Conservation (phyloP, 2,329 filamentous ascomycete species). For the Volutella citrinella region DNA sequence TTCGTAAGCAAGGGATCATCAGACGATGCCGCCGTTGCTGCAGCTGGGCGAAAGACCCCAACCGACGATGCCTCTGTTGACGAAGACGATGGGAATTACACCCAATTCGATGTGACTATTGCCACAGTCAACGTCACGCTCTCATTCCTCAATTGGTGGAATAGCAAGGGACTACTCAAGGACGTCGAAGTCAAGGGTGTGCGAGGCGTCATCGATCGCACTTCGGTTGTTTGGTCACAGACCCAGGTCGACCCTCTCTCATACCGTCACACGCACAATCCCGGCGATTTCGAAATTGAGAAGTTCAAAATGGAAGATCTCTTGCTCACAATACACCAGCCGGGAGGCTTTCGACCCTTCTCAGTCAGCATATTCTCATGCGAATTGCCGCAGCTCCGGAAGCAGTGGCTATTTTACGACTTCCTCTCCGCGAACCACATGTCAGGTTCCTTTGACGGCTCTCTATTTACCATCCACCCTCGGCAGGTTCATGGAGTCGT, state of each 20-base stretch:
- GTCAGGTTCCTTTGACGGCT: slow-evolving; percentile 92
- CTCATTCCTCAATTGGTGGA: slow-evolving; percentile 99
- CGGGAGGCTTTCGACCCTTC: slow-evolving; percentile 87
- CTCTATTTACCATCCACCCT: slow-evolving; percentile 94
- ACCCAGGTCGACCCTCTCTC: slow-evolving; percentile 76
- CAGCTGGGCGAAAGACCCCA: slow-evolving; percentile 60
- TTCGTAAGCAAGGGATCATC: slow-evolving; percentile 93
- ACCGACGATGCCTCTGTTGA: slow-evolving; percentile 31
- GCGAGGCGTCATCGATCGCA: slow-evolving; percentile 87
- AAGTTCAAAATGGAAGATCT: slow-evolving; percentile 95
- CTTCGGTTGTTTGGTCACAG: slow-evolving; percentile 66
- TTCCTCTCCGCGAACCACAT: slow-evolving; percentile 94
- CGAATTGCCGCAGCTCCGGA: slow-evolving; percentile 86
- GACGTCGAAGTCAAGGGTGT: slow-evolving; percentile 95
- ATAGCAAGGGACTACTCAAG: slow-evolving; percentile 84
- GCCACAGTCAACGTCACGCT: slow-evolving; percentile 94
- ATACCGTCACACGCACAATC: slow-evolving; percentile 81
- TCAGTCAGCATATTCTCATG: slow-evolving; percentile 94
- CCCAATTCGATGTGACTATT: slow-evolving; percentile 93
- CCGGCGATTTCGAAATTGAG: slow-evolving; percentile 95
- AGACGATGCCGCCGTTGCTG: slow-evolving; percentile 80
- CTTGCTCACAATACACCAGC: slow-evolving; percentile 87
- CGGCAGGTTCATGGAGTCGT: slow-evolving; percentile 82
- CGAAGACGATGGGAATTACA: slow-evolving; percentile 89
- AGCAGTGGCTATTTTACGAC: slow-evolving; percentile 98